phyloP scores from a whole-genome alignment of 257 asterid species.

The Gentiana macrophylla region DNA sequence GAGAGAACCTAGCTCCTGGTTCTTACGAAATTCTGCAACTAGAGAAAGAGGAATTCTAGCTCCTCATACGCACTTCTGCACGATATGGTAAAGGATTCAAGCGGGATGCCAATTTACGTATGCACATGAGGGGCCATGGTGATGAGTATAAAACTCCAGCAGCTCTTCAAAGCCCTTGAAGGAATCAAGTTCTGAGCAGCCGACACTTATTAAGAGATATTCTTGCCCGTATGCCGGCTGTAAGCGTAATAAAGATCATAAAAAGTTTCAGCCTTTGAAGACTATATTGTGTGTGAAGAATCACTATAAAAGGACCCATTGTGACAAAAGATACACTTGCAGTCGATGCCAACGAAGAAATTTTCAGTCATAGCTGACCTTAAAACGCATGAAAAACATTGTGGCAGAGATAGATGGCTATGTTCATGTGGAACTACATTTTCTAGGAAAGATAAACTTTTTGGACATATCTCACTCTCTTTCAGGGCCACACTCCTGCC shows the following conservation, averaged over 20 bases:
- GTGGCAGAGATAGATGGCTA: slow-evolving; percentile 91
- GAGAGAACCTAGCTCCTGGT: slow-evolving; percentile 86
- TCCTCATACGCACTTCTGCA: slow-evolving; percentile 95
- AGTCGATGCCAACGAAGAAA: slow-evolving; percentile 85
- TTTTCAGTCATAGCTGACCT: slow-evolving; percentile 92
- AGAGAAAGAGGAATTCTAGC: slow-evolving; percentile 96
- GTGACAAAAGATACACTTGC: slow-evolving; percentile 88
- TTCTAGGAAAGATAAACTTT: slow-evolving; percentile 92
- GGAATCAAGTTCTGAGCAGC: slow-evolving; percentile 42
- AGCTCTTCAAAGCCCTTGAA: slow-evolving; percentile 83
- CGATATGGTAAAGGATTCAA: slow-evolving; percentile 91
- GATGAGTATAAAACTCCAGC: slow-evolving; percentile 96
- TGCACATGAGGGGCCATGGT: slow-evolving; percentile 99
- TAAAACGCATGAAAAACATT: slow-evolving; percentile 93
- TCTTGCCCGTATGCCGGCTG: slow-evolving; percentile 88
- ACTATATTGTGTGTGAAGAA: slow-evolving; percentile 86
- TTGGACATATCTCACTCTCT: slow-evolving; percentile 73
- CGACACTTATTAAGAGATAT: slow-evolving; percentile 58
- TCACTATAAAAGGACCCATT: slow-evolving; percentile 94
- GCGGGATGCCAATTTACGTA: slow-evolving; percentile 84
- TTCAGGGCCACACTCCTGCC: slow-evolving; percentile 96
- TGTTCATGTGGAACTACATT: slow-evolving; percentile 98
- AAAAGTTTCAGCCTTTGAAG: slow-evolving; percentile 80
- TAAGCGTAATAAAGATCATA: slow-evolving; percentile 85
- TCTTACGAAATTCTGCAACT: slow-evolving; percentile 91